These are phyloP conservation scores for Fremontodendron californicum DNA, from an alignment of 345 rosid genomes.

Conservation along the genomic window DNA sequence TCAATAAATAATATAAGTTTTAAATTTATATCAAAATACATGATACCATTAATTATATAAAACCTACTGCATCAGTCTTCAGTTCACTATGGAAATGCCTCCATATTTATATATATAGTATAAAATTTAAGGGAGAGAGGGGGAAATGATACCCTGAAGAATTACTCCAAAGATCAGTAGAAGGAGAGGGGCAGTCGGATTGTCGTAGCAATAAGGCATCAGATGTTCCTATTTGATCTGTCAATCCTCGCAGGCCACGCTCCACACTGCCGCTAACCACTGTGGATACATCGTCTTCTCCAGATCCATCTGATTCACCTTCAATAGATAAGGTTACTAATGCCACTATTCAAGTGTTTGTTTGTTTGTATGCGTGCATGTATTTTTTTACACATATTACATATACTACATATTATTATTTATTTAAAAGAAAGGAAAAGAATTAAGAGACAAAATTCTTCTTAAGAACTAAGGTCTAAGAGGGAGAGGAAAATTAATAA, in stretches of 20 bases:
- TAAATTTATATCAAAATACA: no score
- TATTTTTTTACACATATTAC: no score
- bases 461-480: no score
- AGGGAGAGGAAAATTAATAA: neutral
- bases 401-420: no score
- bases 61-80: no score
- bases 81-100: neutral
- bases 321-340: neutral
- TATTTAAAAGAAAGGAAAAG: no score
- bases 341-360: no score
- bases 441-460: no score
- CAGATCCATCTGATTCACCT: slow-evolving; percentile 61
- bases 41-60: no score
- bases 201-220: slow-evolving; percentile 45
- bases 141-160: slow-evolving; percentile 51
- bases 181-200: slow-evolving; percentile 41
- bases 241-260: slow-evolving; percentile 22
- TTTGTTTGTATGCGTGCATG: no score
- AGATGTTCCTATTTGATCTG: slow-evolving; percentile 43
- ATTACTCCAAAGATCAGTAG: slow-evolving; percentile 64
- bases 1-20: no score
- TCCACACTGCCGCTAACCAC: no score
- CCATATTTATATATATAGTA: neutral
- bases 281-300: slow-evolving; percentile 69
- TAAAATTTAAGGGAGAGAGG: neutral